These are phyloP conservation scores for Stachybotrys chartarum DNA, from an alignment of 2,329 filamentous ascomycete genomes.

Conservation along the genomic window DNA sequence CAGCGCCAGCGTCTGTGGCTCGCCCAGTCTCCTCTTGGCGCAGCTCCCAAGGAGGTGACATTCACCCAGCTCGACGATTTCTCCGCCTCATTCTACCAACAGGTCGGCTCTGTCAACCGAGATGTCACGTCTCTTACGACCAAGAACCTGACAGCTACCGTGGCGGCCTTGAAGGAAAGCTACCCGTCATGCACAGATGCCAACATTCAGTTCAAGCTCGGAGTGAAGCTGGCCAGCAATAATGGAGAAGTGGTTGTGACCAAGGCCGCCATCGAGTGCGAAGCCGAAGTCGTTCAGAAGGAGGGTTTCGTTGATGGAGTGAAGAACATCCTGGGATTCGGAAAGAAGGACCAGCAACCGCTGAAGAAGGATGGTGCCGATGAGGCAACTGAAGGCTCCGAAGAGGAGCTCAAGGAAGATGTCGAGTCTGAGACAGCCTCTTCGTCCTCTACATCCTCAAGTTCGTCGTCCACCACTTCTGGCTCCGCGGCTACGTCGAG, in stretches of 20 bases:
- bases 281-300: constrained; percentile 65
- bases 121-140: constrained; percentile 63
- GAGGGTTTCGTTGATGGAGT: constrained; percentile 85
- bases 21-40: constrained; percentile 65
- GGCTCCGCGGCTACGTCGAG: constrained; percentile 15
- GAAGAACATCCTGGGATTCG: constrained; percentile 94
- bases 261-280: constrained; percentile 75
- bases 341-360: constrained; percentile 77
- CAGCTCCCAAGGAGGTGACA: constrained; percentile 72
- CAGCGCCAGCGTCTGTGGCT: constrained; percentile 80
- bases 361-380: constrained; percentile 58
- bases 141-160: constrained; percentile 77
- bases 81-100: constrained; percentile 71
- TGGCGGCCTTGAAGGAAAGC: constrained; percentile 70
- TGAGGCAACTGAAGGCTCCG: constrained; percentile 22
- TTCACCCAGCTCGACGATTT: constrained; percentile 82
- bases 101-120: constrained; percentile 50
- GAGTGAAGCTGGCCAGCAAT: constrained; percentile 61
- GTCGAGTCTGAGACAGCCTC: constrained; percentile 20
- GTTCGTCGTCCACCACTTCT: constrained; percentile 1
- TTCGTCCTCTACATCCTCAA: constrained; percentile 13
- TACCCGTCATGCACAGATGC: constrained; percentile 64
- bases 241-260: constrained; percentile 75
- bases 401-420: constrained; percentile 36
- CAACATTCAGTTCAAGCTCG: constrained; percentile 75